These are phyloP conservation scores for Sphagnum tenellum DNA, from an alignment of 225 moss, liverwort and hornwort species.

Conservation along the genomic window DNA sequence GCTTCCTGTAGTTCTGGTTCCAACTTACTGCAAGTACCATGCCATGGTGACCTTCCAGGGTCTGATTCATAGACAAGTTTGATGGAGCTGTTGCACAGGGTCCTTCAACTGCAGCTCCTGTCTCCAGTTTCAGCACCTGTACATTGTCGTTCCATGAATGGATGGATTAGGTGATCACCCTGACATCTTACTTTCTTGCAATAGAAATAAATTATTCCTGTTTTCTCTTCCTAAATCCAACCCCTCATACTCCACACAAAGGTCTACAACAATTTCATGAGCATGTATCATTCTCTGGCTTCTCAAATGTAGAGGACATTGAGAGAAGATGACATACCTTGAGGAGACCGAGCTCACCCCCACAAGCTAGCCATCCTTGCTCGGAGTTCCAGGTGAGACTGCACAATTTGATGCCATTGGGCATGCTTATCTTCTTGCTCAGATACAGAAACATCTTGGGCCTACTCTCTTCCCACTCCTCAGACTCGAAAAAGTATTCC, in stretches of 20 bases:
- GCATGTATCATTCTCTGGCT: too few relatives aligned
- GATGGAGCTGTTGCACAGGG: conserved; percentile 33
- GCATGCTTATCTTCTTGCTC: conserved; percentile 95
- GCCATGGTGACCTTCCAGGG: conserved; percentile 88
- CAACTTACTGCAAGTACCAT: conserved; percentile 64
- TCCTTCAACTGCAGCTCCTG: conserved; percentile 27
- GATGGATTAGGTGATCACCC: too few relatives aligned
- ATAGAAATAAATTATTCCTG: too few relatives aligned
- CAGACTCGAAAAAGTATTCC: too few relatives aligned
- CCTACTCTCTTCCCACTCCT: too few relatives aligned
- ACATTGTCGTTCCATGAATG: too few relatives aligned
- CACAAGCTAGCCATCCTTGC: conserved; percentile 95
- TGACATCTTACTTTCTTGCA: too few relatives aligned
- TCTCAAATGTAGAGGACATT: neutral
- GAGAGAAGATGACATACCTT: conserved; percentile 32
- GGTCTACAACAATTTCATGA: too few relatives aligned
- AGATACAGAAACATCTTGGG: conserved; percentile 76
- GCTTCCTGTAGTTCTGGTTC: conserved; percentile 95
- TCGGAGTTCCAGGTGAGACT: conserved; percentile 85
- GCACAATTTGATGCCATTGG: conserved; percentile 61
- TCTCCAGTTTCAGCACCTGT: conserved; percentile 78
- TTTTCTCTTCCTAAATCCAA: too few relatives aligned
- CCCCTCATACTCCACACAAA: too few relatives aligned
- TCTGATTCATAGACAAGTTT: conserved; percentile 93
- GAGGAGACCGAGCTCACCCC: conserved; percentile 83